Base-by-base conservation (phyloP, 495 filamentous ascomycete species). In the Articulospora tetracladia region DNA sequence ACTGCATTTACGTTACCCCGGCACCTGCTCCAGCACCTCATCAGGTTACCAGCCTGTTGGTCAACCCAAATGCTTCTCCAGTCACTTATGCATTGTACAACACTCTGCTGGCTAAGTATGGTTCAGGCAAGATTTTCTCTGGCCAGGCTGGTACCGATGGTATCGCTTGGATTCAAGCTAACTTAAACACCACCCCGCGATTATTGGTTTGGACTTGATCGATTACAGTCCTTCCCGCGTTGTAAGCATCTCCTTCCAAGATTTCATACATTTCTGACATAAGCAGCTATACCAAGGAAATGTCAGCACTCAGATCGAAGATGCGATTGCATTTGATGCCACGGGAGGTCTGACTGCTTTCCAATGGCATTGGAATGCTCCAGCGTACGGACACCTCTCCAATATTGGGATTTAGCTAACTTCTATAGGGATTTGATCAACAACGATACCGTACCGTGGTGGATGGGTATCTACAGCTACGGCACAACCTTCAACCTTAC, bases 161-260 rank as follows among this genome's bases (percentile, higher is more conserved):
- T 41, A 62, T 72, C 6, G 55, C 70, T 23, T 79, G 72, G 70
- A 64, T 80, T 30, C 64, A 64, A 8, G 26, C 65, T 19, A 73
- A 76, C 28, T 69, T 74, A 0, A 76, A 77, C 50, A 78, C 78
- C 67, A 77, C 76, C 0, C 77, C 1, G 76, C 76, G 0, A 67
- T 80, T 8, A 63, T 77, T 15, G 64, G 73, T 0, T 58, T 77
- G 22, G 77, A 80, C 47, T 51, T 80, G 6, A 80, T 80, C 41
- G 77, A 80, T 51, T 78, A 80, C 67, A 69, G 68, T 19, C 77
- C 77, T 0, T 74, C 72, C 13, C 68, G 77, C 24, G 75, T 77
- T 13, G 72, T 69, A 66, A 3, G 77, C 75, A 19, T 69, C 69
- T 11, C 59, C 64, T 8, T 67, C 39, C 11, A 44, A 44, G 39